Evolutionary conservation across 2,329 filamentous ascomycete species (phyloP).

Genomic region (Talaromyces sp.): DNA sequence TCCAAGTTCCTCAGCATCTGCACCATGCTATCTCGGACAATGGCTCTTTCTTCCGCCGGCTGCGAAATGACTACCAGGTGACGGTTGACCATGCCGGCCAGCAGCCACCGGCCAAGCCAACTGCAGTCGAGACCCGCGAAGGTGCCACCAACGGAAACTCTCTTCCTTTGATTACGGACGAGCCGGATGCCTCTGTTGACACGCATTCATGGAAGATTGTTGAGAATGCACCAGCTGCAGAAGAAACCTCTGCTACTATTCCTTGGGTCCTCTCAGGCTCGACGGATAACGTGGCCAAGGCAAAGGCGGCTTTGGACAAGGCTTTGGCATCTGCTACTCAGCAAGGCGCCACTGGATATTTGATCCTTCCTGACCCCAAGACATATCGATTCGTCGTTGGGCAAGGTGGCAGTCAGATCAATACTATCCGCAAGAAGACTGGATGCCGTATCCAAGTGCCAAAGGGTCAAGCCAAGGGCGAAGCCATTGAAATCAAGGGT

Average conservation of each 20-base stretch:
- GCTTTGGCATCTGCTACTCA: conserved; percentile 62
- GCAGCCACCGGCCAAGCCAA: conserved; percentile 66
- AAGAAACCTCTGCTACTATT: conserved; percentile 38
- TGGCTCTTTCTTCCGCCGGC: conserved; percentile 86
- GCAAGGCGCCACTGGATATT: conserved; percentile 68
- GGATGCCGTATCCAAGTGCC: conserved; percentile 93
- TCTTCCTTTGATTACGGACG: conserved; percentile 94
- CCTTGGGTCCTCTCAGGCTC: conserved; percentile 86
- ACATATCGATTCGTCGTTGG: conserved; percentile 91
- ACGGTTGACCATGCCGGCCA: conserved; percentile 89
- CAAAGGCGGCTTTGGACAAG: conserved; percentile 68
- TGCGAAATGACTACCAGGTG: conserved; percentile 81
- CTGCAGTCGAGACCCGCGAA: conserved; percentile 47
- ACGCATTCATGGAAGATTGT: conserved; percentile 82
- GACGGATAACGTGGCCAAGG: conserved; percentile 75
- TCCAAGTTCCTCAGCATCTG: conserved; percentile 76
- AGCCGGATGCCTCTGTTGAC: conserved; percentile 61
- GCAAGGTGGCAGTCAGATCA: conserved; percentile 84
- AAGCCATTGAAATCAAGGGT: conserved; percentile 89
- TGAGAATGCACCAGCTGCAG: conserved; percentile 43
- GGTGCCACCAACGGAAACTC: conserved; percentile 56
- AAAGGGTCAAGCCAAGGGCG: conserved; percentile 66
- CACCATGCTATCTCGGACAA: conserved; percentile 81
- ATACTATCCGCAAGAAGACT: conserved; percentile 85
- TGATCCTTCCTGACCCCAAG: conserved; percentile 82